Evolutionary conservation across 805 yeast species (phyloP), one percentile per base, ranked within the genome.

Genomic region (Candida jianshihensis): DNA sequence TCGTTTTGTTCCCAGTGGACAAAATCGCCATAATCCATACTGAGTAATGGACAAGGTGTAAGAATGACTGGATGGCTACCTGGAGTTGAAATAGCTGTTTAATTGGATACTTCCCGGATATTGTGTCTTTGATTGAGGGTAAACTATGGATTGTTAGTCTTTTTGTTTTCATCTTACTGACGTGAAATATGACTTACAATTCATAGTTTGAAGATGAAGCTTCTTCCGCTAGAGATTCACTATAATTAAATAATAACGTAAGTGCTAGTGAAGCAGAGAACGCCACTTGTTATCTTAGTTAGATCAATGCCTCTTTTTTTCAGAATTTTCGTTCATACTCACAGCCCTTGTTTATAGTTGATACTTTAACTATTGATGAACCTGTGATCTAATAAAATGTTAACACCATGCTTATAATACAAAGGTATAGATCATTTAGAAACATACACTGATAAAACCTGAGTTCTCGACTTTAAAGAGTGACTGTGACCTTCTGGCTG

Each of bases 61-160:
- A 30, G 16, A 37, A 43, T 5, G 49, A 41, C 5, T 36, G 24
- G 3, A 47, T 16, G 1, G 44, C 49, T 12, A 43, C 41, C 1
- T 28, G 26, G 3, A 47, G 37, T 25, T 47, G 43, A 22, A 37
- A 47, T 3, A 47, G 30, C 4, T 47, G 36, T 17, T 36, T 44
- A 10, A 35, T 40, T 12, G 51, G 51, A 27, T 45, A 43, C 13
- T 32, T 37, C 2, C 40, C 42, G 3, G 40, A 38, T 10, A 39
- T 36, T 9, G 34, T 29, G 15, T 42, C 48, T 28, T 36, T 35
- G 4, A 47, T 36, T 7, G 48, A 38, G 2, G 51, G 51, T 4
- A 47, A 21, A 22, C 47, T 43, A 14, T 15, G 17, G 11, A 14
- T 13, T 11, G 36, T 39, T 24, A 36, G 40, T 33, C 16, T 17